These are phyloP conservation scores for Plasmodium yoelii DNA, from an alignment of 169 alveolate genomes.

Conservation along the genomic window DNA sequence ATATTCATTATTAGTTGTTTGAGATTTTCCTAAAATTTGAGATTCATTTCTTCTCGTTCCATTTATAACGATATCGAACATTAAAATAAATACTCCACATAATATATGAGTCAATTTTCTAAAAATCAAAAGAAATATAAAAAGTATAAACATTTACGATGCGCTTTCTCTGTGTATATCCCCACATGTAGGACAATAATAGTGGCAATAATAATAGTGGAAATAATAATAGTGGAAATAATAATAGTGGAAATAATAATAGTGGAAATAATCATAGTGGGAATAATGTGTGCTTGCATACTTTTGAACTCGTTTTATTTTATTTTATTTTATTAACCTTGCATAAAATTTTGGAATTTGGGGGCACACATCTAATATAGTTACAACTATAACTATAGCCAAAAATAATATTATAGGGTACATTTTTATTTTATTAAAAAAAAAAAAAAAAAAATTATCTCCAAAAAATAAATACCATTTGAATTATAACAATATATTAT, in stretches of 20 bases:
- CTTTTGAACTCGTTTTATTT: too few relatives aligned
- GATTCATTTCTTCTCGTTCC: background rate
- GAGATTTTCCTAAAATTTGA: background rate
- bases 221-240: too few relatives aligned
- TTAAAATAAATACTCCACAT: slow-evolving; percentile 47
- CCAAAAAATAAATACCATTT: background rate
- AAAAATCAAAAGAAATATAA: background rate
- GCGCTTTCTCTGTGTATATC: background rate
- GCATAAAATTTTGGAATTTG: slow-evolving; percentile 53
- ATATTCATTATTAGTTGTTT: background rate
- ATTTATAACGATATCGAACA: slow-evolving; percentile 35
- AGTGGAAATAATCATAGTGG: too few relatives aligned
- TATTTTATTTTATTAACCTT: slow-evolving; percentile 15
- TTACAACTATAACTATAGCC: slow-evolving; percentile 27
- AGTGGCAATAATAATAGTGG: too few relatives aligned
- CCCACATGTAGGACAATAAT: background rate
- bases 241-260: too few relatives aligned
- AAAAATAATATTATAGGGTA: slow-evolving; percentile 17
- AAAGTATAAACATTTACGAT: background rate
- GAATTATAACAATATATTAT: too few relatives aligned
- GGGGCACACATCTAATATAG: slow-evolving; percentile 29
- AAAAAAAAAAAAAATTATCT: background rate
- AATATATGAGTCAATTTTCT: slow-evolving; percentile 61
- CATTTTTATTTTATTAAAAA: slow-evolving; percentile 9
- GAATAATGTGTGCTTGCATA: too few relatives aligned